Base-by-base conservation (phyloP, 176 grass and related monocot species). In the Bonia amplexicaulis region DNA sequence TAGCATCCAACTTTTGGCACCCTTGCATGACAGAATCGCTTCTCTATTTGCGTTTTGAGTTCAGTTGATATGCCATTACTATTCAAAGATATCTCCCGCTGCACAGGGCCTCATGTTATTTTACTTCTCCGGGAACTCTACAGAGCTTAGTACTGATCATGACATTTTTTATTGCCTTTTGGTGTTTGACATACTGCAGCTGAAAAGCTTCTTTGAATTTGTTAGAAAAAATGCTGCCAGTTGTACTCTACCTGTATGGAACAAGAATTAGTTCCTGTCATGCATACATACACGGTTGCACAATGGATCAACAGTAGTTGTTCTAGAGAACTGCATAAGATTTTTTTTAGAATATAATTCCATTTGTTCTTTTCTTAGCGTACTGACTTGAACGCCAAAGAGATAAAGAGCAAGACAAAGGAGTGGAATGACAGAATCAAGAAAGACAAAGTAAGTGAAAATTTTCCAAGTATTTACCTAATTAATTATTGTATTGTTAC, bases 341-440 rank as follows among this genome's bases (percentile, higher is more conserved):
- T 59, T 40, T 52, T 68, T 82, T 26, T 63, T 27, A 33, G 3
- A 76, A 52, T 71, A 39, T 67, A 41, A 54, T 41, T 45, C 12
- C 42, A 48, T 75, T 31, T 70, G 1, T 78, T 85, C 14, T 40
- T 84, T 83, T 79, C 58, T 65, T 64, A 90, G 80, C 71, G 66
- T 81, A 47, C 71, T 59, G 79, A 86, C 72, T 69, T 25, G 12
- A 64, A 60, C 33, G 20, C 42, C 59, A 88, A 85, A 66, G 81
- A 89, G 79, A 70, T 69, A 76, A 85, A 89, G 71, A 91, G 64
- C 71, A 93, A 88, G 77, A 91, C 87, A 49, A 82, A 86, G 82
- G 86, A 88, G 42, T 67, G 92, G 58, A 86, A 83, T 68, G 84
- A 87, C 17, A 82, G 60, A 73, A 88, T 86, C 59, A 91, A 93